These are phyloP conservation scores for Candida adriatica DNA, from an alignment of 805 yeast genomes.

Conservation along the genomic window DNA sequence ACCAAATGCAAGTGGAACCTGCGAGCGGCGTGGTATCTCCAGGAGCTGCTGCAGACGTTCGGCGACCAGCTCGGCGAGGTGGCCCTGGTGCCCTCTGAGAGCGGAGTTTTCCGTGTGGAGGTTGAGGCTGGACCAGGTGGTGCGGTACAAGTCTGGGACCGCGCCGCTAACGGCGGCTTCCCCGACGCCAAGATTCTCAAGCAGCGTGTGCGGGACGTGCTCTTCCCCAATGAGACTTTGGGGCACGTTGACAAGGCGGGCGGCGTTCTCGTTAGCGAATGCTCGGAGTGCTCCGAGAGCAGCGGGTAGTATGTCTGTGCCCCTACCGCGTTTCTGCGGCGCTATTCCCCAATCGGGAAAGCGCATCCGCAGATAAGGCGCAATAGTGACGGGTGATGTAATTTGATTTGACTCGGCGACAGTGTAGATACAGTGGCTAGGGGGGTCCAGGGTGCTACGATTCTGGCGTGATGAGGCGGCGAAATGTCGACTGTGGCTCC, in stretches of 20 bases:
- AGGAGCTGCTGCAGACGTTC: conserved; percentile 81
- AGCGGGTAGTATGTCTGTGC: too few relatives aligned
- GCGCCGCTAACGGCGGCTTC: conserved; percentile 62
- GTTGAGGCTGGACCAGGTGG: conserved; percentile 31
- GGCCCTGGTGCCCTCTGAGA: conserved; percentile 37
- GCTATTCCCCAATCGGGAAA: too few relatives aligned
- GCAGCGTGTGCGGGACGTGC: conserved; percentile 50
- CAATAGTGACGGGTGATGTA: too few relatives aligned
- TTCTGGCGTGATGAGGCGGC: too few relatives aligned
- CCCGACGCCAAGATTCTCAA: conserved; percentile 82
- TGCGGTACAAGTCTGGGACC: conserved; percentile 47
- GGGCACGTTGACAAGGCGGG: conserved; percentile 55
- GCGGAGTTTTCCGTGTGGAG: conserved; percentile 57
- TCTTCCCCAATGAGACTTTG: conserved; percentile 47
- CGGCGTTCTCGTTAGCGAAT: conserved; percentile 13
- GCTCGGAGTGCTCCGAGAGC: too few relatives aligned
- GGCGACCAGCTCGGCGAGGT: conserved; percentile 50
- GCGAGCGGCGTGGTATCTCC: conserved; percentile 82
- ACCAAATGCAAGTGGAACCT: conserved; percentile 84
- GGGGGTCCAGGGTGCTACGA: too few relatives aligned
- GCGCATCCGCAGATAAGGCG: too few relatives aligned
- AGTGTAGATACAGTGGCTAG: too few relatives aligned
- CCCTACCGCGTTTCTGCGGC: too few relatives aligned
- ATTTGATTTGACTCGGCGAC: too few relatives aligned
- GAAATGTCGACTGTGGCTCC: too few relatives aligned